These are phyloP conservation scores for Colletotrichum plurivorum DNA, from an alignment of 2,329 filamentous ascomycete genomes.

Conservation along the genomic window DNA sequence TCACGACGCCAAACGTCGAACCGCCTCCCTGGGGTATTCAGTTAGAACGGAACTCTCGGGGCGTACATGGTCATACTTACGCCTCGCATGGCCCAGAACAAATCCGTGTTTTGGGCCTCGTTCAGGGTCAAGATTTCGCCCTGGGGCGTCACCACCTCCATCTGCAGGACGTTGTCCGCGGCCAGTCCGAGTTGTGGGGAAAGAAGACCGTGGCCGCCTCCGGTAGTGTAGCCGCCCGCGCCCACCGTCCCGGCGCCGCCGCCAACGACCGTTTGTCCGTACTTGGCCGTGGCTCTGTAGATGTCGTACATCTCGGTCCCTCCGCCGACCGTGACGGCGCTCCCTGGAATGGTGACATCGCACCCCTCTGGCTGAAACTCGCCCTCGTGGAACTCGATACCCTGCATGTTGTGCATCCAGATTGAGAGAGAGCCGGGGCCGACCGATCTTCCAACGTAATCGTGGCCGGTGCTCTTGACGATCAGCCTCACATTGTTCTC, in stretches of 20 bases:
- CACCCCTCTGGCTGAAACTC: conserved; percentile 7
- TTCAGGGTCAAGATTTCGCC: conserved; percentile 67
- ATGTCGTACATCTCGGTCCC: conserved; percentile 66
- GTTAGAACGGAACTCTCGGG: not conserved
- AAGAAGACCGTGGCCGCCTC: conserved; percentile 72
- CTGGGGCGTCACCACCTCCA: conserved; percentile 67
- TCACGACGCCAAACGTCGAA: conserved; percentile 73
- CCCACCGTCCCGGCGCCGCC: conserved; percentile 70
- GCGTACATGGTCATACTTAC: conserved; percentile 48
- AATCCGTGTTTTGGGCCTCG: conserved; percentile 65
- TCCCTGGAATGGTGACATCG: conserved; percentile 46
- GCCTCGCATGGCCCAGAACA: conserved; percentile 76
- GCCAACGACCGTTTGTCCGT: conserved; percentile 66
- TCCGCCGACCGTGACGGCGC: conserved; percentile 66
- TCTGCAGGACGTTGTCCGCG: conserved; percentile 72
- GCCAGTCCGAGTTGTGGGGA: conserved; percentile 69
- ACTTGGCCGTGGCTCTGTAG: conserved; percentile 59
- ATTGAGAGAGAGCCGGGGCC: conserved; percentile 66
- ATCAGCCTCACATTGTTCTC: conserved; percentile 58
- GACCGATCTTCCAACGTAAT: conserved; percentile 61
- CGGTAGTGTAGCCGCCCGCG: conserved; percentile 72
- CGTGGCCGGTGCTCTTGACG: conserved; percentile 58
- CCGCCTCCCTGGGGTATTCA: conserved; percentile 64
- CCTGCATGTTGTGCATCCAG: conserved; percentile 61
- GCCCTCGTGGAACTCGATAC: conserved; percentile 4